Conservation (phyloP, 257 asterid genomes). For the Linaria vulgaris region DNA sequence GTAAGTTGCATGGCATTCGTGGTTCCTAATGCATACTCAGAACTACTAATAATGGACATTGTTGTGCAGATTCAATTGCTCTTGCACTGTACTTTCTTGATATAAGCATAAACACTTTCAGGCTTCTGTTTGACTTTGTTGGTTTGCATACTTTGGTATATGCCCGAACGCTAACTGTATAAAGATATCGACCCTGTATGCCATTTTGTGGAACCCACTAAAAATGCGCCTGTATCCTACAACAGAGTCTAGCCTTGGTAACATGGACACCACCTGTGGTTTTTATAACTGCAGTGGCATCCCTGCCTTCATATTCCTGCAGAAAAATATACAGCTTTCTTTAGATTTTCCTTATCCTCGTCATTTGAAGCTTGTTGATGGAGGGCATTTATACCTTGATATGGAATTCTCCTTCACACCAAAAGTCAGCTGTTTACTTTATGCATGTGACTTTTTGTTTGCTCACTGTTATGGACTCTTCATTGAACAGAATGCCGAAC, state of each 20-base stretch:
- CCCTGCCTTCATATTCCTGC: too few relatives aligned
- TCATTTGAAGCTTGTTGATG: too few relatives aligned
- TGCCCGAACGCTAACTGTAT: background rate
- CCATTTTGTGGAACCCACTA: background rate
- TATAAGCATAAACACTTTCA: background rate
- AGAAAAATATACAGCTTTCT: too few relatives aligned
- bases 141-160: background rate
- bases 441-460: constrained; percentile 19
- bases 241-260: too few relatives aligned
- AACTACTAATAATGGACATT: constrained; percentile 4
- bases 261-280: too few relatives aligned
- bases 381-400: too few relatives aligned
- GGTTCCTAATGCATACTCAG: constrained; percentile 23
- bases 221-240: too few relatives aligned
- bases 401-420: constrained; percentile 8
- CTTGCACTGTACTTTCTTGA: background rate
- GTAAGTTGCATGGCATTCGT: constrained; percentile 39
- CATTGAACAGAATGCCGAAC: constrained; percentile 67
- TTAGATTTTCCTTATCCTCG: too few relatives aligned
- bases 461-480: constrained; percentile 25
- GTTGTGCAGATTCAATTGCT: constrained; percentile 15
- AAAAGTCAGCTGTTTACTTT: constrained; percentile 10
- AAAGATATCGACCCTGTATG: background rate
- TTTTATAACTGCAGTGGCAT: too few relatives aligned
- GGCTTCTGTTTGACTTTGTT: constrained; percentile 2